These are phyloP conservation scores for Colletotrichum filicis DNA, from an alignment of 2,329 filamentous ascomycete genomes.

Conservation along the genomic window DNA sequence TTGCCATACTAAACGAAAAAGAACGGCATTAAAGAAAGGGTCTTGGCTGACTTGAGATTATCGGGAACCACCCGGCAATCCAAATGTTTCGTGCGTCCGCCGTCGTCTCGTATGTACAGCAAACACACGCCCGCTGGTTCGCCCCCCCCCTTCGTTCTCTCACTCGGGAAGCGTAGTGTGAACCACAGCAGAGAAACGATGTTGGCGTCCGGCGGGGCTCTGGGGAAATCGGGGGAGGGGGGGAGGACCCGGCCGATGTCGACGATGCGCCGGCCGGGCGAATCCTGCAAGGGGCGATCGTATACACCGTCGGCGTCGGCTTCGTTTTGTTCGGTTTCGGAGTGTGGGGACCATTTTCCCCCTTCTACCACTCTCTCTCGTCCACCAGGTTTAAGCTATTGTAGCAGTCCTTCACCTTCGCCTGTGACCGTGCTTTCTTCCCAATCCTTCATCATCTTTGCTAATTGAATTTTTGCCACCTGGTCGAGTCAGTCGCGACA, in stretches of 20 bases:
- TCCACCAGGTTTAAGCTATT: not conserved
- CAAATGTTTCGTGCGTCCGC: constrained; percentile 4
- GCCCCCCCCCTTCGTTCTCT: not conserved
- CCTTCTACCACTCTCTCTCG: too few species aligned
- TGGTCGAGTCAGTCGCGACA: not conserved
- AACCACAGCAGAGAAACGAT: not conserved
- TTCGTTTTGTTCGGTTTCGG: not conserved
- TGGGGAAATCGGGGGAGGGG: constrained; percentile 1
- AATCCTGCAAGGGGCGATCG: not conserved
- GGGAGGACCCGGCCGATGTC: not conserved
- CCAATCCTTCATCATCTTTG: too few species aligned
- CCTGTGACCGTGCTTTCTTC: too few species aligned
- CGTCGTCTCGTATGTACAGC: constrained; percentile 17
- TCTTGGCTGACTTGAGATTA: not conserved
- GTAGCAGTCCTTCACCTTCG: not conserved
- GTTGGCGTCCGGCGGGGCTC: constrained; percentile 15
- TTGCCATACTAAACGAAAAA: not conserved
- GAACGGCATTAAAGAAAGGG: not conserved
- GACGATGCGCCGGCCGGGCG: not conserved
- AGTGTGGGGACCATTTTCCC: not conserved
- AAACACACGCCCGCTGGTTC: not conserved
- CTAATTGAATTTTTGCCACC: not conserved
- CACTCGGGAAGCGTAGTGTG: not conserved
- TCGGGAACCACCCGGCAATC: not conserved
- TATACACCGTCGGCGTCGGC: not conserved